A percentile compares a stretch with the other conserved stretches of the same genome.
These are phyloP conservation scores for Trypethelium eluteriae DNA, from an alignment of 495 filamentous ascomycete genomes.

Conservation along the genomic window DNA sequence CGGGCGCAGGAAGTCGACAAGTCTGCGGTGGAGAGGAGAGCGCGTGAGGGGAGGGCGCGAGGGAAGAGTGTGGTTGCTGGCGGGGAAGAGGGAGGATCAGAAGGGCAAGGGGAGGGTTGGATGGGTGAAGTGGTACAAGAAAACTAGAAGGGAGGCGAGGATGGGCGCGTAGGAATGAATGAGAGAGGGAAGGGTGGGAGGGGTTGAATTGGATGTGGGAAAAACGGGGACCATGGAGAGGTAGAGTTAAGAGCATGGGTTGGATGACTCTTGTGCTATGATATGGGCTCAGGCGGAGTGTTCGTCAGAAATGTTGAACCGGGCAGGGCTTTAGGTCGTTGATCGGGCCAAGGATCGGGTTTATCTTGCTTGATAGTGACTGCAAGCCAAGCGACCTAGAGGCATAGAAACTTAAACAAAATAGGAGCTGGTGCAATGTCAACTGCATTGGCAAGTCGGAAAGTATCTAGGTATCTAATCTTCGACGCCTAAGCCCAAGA, in stretches of 20 bases:
- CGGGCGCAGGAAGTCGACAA: not conserved
- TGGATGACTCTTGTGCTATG: too few species aligned
- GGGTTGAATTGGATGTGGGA: not conserved
- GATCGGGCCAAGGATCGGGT: too few species aligned
- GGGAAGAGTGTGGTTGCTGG: not conserved
- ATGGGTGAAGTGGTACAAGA: not conserved
- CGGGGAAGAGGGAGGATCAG: not conserved
- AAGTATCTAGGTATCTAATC: not conserved
- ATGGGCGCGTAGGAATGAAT: not conserved
- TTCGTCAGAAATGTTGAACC: too few species aligned
- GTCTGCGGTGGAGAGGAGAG: not conserved
- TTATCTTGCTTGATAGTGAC: too few species aligned
- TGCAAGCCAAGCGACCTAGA: not conserved
- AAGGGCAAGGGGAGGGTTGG: not conserved
- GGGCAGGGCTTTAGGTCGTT: too few species aligned
- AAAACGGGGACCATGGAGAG: not conserved
- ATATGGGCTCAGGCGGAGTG: too few species aligned
- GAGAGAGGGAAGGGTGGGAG: not conserved
- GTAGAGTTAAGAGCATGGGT: not conserved
- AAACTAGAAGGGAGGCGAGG: too few species aligned
- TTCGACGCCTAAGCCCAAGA: not conserved
- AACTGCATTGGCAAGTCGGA: not conserved
- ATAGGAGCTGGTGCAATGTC: not conserved
- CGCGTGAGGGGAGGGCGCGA: not conserved
- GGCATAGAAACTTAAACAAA: not conserved